phyloP scores from a whole-genome alignment of 306 rosid genomes.

The Vigna hirtella region DNA sequence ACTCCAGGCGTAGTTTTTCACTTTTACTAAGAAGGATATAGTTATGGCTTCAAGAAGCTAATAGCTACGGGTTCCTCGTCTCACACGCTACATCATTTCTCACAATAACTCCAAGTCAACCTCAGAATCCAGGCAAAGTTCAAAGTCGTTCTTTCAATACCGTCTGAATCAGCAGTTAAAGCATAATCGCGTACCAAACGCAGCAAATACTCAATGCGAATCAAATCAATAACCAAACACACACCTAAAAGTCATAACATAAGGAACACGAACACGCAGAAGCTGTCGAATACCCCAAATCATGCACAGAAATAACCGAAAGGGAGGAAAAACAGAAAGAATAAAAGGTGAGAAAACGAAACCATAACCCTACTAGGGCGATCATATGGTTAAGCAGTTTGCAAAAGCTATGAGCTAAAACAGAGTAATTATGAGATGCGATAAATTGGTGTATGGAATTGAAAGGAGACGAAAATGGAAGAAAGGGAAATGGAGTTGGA shows the following conservation, averaged over 20 bases:
- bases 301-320: constrained; percentile 7
- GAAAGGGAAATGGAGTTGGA: background rate
- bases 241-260: constrained; percentile 28
- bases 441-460: constrained; percentile 12
- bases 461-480: constrained; percentile 14
- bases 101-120: constrained; percentile 6
- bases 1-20: background rate
- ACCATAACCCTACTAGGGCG: constrained; percentile 34
- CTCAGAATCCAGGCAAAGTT: constrained; percentile 33
- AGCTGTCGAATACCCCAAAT: constrained; percentile 40
- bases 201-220: constrained; percentile 26
- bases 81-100: background rate
- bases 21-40: background rate
- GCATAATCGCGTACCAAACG: constrained; percentile 32
- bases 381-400: constrained; percentile 48
- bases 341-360: background rate
- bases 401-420: constrained; percentile 34
- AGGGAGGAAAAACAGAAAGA: background rate
- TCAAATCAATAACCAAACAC: constrained; percentile 25
- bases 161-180: constrained; percentile 21
- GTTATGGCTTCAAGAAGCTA: background rate
- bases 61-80: background rate
- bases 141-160: constrained; percentile 14
- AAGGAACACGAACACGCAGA: constrained; percentile 32
- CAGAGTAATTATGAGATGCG: constrained; percentile 25